These are phyloP conservation scores for Pythium periplocum DNA, from an alignment of 352 stramenopile genomes.

Conservation along the genomic window DNA sequence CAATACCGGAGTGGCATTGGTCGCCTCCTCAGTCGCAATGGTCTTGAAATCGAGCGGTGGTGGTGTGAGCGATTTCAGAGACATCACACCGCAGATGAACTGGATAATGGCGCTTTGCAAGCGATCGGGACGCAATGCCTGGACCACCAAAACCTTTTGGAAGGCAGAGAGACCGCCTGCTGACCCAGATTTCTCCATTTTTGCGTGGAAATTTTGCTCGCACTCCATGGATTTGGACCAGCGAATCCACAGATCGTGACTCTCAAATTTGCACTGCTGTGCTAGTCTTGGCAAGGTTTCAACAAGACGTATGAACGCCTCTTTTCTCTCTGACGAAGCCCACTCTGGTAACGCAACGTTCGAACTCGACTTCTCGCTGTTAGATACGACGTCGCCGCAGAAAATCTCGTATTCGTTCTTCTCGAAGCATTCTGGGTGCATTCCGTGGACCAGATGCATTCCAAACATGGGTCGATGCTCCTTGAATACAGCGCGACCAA, in stretches of 20 bases:
- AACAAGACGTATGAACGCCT: conserved; percentile 74
- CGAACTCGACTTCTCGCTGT: conserved; percentile 17
- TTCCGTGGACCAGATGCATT: conserved; percentile 91
- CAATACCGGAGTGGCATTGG: conserved; percentile 79
- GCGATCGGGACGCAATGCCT: conserved; percentile 87
- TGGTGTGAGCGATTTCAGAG: conserved; percentile 84
- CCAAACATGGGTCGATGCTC: conserved; percentile 92
- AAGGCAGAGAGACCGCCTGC: conserved; percentile 75
- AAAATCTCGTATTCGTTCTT: conserved; percentile 93
- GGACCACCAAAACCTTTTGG: conserved; percentile 91
- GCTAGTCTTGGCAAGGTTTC: conserved; percentile 68
- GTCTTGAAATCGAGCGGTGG: conserved; percentile 74
- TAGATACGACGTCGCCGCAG: conserved; percentile 70
- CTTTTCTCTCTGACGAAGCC: conserved; percentile 80
- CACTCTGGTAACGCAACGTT: conserved; percentile 48
- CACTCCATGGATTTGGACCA: conserved; percentile 88
- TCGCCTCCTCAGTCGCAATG: conserved; percentile 62
- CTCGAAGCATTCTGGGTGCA: conserved; percentile 91
- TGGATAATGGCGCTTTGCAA: conserved; percentile 87
- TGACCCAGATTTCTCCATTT: conserved; percentile 57
- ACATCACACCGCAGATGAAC: conserved; percentile 87
- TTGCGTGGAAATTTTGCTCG: conserved; percentile 88
- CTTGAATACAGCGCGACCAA: conserved; percentile 92
- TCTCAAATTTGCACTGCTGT: conserved; percentile 80
- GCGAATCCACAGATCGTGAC: conserved; percentile 80